Evolutionary conservation across 805 yeast species (phyloP), one percentile per base, ranked within the genome.

Genomic region (Hanseniaspora nectarophila): DNA sequence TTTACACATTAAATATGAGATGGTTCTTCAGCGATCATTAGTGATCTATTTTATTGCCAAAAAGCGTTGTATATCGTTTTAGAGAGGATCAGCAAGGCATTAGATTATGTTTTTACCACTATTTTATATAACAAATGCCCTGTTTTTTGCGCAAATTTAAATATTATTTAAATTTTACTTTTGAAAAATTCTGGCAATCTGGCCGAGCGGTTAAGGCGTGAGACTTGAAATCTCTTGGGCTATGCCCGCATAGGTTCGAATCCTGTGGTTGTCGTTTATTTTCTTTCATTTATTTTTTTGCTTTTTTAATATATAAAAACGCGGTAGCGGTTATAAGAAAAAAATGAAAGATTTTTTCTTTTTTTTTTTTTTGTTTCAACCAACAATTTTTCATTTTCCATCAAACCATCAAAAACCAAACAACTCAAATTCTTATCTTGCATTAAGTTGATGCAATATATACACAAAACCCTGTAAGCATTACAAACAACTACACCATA

Each of bases 201-300:
- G 87, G 85, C 87, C 86, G 87, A 81, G 88, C 80, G 88, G 87
- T 81, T 81, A 81, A 81, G 87, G 87, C 85, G 88, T 78, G 80
- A 80, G 87, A 86, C 88, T 81, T 86, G 87, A 81, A 80, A 72
- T 63, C 59, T 58, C 56, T 45, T 81, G 85, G 82, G 86, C 78
- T 81, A 73, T 81, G 80, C 86, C 82, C 78, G 81, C 95, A 95
- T 95, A 86, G 94, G 95, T 86, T 86, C 95, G 95, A 86, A 86
- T 86, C 95, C 94, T 86, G 95, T 85, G 94, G 83, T 94, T 86
- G 85, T 84, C 95, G 95, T 60, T 65, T 67, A 71, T 71, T 76
- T 72, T 77, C 77, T 75, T 67, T 59, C 51, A 42, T 43, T 55
- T 54, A 24, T 24, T 45, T 50, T 43, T 26, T 29, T 37, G 6